Base-by-base conservation (phyloP, 768 basidiomycete genomes). In the Boletus reticuloceps region DNA sequence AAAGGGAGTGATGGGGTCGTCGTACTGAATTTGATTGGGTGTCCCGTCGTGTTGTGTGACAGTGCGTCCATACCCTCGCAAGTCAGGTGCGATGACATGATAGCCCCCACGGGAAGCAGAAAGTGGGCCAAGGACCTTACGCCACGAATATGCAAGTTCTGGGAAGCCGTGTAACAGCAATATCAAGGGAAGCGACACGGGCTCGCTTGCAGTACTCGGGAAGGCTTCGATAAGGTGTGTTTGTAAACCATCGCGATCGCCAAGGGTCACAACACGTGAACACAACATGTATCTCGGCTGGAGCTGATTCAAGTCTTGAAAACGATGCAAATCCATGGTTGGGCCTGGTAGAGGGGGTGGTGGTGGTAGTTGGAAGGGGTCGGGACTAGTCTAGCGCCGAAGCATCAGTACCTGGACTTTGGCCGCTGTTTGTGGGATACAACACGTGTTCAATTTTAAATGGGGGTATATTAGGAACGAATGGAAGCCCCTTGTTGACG, bases 121-220 rank as follows among this genome's bases (percentile, higher is more conserved):
- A 25, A 87, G 74, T 0, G 82, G 82, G 1, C 69, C 60, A 32
- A 87, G 74, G 36, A 86, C 55, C 55, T 83, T 82, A 14, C 85
- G 75, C 83, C 83, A 87, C 9, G 83, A 86, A 63, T 81, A 84
- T 3, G 84, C 79, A 7, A 86, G 74, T 61, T 86, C 85, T 11
- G 85, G 84, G 64, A 87, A 87, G 40, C 85, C 85, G 57, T 86
- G 84, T 2, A 87, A 65, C 22, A 88, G 79, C 31, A 87, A 51
- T 44, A 86, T 61, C 14, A 87, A 74, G 1, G 79, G 82, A 6
- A 72, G 67, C 20, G 69, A 63, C 37, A 59, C 44, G 41, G 56
- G 53, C 27, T 56, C 51, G 39, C 60, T 56, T 50, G 51, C 14
- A 47, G 50, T 36, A 34, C 59, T 57, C 20, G 77, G 74, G 34